Conservation (phyloP, 2,329 filamentous ascomycete genomes). For the Colletotrichum tofieldiae region DNA sequence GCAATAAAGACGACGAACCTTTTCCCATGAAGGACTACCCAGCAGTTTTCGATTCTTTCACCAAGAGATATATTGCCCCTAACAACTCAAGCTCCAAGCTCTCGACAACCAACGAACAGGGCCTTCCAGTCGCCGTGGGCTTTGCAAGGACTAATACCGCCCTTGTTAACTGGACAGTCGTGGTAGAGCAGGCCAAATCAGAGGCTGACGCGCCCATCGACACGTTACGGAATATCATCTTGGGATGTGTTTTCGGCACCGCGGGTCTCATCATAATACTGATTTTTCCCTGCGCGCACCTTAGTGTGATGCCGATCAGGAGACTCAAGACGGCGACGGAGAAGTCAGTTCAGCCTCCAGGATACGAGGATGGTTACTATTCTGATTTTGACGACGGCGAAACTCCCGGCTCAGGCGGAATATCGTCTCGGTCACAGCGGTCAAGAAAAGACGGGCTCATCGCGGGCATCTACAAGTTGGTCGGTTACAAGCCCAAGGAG, state of each 20-base stretch:
- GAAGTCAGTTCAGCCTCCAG: conserved; percentile 78
- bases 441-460: conserved; percentile 57
- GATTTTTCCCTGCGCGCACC: conserved; percentile 84
- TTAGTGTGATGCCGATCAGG: conserved; percentile 85
- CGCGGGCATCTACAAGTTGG: conserved; percentile 37
- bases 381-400: conserved; percentile 65
- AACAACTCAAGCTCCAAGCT: conserved; percentile 81
- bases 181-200: conserved; percentile 81
- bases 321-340: conserved; percentile 82
- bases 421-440: conserved; percentile 55
- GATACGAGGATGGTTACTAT: conserved; percentile 64
- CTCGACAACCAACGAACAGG: conserved; percentile 81
- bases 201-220: conserved; percentile 85
- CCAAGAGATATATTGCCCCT: conserved; percentile 61
- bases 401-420: conserved; percentile 57
- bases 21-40: conserved; percentile 77
- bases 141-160: conserved; percentile 78
- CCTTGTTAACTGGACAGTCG: conserved; percentile 85
- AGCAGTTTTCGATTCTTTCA: conserved; percentile 74
- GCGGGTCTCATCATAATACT: conserved; percentile 80
- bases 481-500: conserved; percentile 46
- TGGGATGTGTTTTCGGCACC: conserved; percentile 89
- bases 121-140: conserved; percentile 81
- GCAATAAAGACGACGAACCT: conserved; percentile 57
- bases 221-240: conserved; percentile 82